phyloP scores from a whole-genome alignment of 495 filamentous ascomycete genomes.

The Pyronema domesticum region DNA sequence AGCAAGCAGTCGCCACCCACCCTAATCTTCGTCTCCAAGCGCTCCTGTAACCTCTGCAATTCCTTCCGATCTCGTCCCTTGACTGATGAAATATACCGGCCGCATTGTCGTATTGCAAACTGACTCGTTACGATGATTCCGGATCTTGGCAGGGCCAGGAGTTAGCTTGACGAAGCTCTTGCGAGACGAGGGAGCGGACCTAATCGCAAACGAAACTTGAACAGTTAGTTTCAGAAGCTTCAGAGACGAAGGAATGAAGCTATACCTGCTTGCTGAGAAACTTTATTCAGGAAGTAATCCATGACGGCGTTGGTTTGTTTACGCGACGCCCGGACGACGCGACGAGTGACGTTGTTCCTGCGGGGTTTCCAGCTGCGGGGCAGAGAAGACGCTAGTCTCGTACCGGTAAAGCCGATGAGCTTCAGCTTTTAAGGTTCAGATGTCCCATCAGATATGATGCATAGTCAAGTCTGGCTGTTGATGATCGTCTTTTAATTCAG shows the following conservation, averaged over 20 bases:
- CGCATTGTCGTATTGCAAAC: slow-evolving; percentile 70
- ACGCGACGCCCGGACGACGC: neutral
- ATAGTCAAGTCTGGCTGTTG: too few relatives aligned
- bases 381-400: too few relatives aligned
- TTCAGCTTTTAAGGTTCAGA: too few relatives aligned
- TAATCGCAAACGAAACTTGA: slow-evolving; percentile 20
- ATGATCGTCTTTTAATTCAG: too few relatives aligned
- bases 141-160: slow-evolving; percentile 34
- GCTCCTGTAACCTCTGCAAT: slow-evolving; percentile 50
- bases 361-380: too few relatives aligned
- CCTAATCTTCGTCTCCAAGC: slow-evolving; percentile 67
- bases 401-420: too few relatives aligned
- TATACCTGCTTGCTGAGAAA: slow-evolving; percentile 22
- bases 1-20: slow-evolving; percentile 28
- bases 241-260: neutral
- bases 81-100: slow-evolving; percentile 60
- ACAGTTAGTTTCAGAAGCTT: slow-evolving; percentile 1
- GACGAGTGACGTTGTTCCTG: neutral
- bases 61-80: slow-evolving; percentile 54
- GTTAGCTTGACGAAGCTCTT: neutral
- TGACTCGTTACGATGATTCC: slow-evolving; percentile 73
- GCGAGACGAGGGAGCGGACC: neutral
- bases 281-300: slow-evolving; percentile 22
- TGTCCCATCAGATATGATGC: too few relatives aligned
- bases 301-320: slow-evolving; percentile 4